Evolutionary conservation across 2,329 filamentous ascomycete genomes (phyloP), one percentile per base, ranked within the genome.

Genomic region (Venturia asperata): DNA sequence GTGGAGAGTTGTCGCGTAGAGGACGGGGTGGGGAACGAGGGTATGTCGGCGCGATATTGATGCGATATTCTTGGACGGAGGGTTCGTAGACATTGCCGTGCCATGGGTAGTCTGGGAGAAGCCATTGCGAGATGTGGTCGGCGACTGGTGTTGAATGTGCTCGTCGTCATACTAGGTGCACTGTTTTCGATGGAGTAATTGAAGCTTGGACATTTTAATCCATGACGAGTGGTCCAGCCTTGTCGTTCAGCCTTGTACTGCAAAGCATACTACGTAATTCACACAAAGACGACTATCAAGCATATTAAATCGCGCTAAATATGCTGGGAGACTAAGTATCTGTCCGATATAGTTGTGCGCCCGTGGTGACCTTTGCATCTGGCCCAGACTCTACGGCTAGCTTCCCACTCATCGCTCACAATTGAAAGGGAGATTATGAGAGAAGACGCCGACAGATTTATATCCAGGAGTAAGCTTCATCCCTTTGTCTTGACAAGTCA

Each of bases 151-250:
- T 34, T 37, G 30, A 37, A n/a, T 58, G 52, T 58, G 30, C 15
- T 37, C n/a, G n/a, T n/a, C n/a, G n/a, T n/a, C 15, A 13, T 19
- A 17, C 11, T 19, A 3, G 30, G 30, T 58, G 17, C 3, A 5
- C 15, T n/a, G 19, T 19, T 34, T 58, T n/a, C 2, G 30, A 19
- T 19, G 19, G 52, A 19, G 52, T 5, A 4, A 17, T 30, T 37
- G 15, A 37, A 58, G 27, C 52, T 34, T 37, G 2, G 30, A 37
- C 30, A 37, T 37, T 21, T 34, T 21, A 19, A 21, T 58, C 30
- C 27, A 58, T 58, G 52, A 58, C 52, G 30, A 58, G 52, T 58
- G 30, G 52, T n/a, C 30, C 30, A 58, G 49, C 49, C 49, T 55
- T 55, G 30, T 15, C 24, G 10, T 10, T 55, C 49, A 55, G 52